Evolutionary conservation across 495 filamentous ascomycete species (phyloP).

Genomic region (Xylaria grammica): DNA sequence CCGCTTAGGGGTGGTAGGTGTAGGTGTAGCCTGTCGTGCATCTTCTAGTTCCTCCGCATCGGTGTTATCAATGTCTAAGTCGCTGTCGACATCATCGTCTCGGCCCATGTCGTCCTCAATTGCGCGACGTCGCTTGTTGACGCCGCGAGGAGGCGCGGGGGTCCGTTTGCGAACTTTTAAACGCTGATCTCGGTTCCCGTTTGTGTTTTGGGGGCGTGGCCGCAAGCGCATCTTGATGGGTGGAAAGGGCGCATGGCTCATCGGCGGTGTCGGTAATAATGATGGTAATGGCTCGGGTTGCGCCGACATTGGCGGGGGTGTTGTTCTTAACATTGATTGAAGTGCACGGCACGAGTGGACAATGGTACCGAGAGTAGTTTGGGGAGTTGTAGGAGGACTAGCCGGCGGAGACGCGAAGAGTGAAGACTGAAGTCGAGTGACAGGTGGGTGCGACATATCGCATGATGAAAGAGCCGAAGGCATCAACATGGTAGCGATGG

Average conservation of each 20-base stretch:
- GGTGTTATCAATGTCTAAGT: slow-evolving; percentile 35
- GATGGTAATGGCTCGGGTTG: slow-evolving; percentile 31
- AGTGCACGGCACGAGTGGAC: slow-evolving; percentile 73
- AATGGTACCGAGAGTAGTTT: slow-evolving; percentile 61
- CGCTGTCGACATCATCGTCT: slow-evolving; percentile 48
- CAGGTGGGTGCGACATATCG: slow-evolving; percentile 62
- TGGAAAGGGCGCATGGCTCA: slow-evolving; percentile 52
- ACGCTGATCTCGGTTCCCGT: slow-evolving; percentile 35
- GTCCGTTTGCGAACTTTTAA: slow-evolving; percentile 60
- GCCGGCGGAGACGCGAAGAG: slow-evolving; percentile 67
- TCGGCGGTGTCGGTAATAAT: slow-evolving; percentile 53
- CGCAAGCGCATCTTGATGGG: slow-evolving; percentile 55
- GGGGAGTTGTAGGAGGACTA: slow-evolving; percentile 64
- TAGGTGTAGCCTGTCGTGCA: slow-evolving; percentile 30
- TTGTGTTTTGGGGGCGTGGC: slow-evolving; percentile 44
- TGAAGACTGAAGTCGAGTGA: slow-evolving; percentile 57
- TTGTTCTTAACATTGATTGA: slow-evolving; percentile 63
- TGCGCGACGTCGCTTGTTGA: slow-evolving; percentile 68
- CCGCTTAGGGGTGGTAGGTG: slow-evolving; percentile 72
- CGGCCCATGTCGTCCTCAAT: slow-evolving; percentile 58
- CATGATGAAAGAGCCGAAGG: slow-evolving; percentile 69
- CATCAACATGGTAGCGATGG: slow-evolving; percentile 61
- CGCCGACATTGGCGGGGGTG: slow-evolving; percentile 49
- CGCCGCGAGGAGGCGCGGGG: slow-evolving; percentile 54
- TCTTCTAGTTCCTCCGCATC: slow-evolving; percentile 25